Evolutionary conservation across 1,139 yeast genomes (phyloP).

Genomic region (Debaryomyces sp.): DNA sequence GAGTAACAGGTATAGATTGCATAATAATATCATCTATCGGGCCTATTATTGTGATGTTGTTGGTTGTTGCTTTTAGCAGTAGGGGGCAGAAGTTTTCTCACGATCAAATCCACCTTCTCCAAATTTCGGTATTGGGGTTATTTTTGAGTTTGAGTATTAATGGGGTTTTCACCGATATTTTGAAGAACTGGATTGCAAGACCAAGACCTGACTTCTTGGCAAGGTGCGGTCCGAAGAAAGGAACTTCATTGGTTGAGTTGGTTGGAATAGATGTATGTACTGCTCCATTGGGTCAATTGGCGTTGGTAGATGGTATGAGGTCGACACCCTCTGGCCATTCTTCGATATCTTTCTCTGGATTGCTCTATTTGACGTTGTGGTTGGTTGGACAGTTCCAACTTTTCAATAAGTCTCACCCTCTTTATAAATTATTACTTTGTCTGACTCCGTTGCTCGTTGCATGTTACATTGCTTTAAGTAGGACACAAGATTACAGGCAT

Average conservation of each 20-base stretch:
- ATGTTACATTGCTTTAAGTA: constrained; percentile 37
- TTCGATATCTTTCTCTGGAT: constrained; percentile 44
- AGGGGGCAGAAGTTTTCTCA: constrained; percentile 2
- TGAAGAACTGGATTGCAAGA: constrained; percentile 50
- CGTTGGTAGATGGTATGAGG: constrained; percentile 46
- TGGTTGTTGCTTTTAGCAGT: constrained; percentile 10
- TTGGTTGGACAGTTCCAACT: constrained; percentile 39
- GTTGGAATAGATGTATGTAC: constrained; percentile 44
- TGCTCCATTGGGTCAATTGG: constrained; percentile 36
- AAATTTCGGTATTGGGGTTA: constrained; percentile 29
- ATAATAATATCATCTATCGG: constrained; percentile 26
- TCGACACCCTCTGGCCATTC: constrained; percentile 53
- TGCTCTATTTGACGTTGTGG: constrained; percentile 45
- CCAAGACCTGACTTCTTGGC: constrained; percentile 50
- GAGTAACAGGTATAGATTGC: constrained; percentile 35
- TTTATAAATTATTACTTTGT: constrained; percentile 15
- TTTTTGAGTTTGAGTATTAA: constrained; percentile 23
- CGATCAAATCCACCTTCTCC: constrained; percentile 19
- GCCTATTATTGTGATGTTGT: constrained; percentile 22
- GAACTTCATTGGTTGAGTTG: constrained; percentile 31
- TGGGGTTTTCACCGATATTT: constrained; percentile 38
- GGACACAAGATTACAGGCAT: constrained; percentile 49
- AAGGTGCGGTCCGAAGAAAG: constrained; percentile 39
- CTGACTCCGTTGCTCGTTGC: constrained; percentile 35
- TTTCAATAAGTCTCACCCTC: constrained; percentile 12